A percentile compares a stretch with the other conserved stretches of the same genome.
phyloP scores from a whole-genome alignment of 1,139 yeast species.

The Sugiyamaella xylanicola region DNA sequence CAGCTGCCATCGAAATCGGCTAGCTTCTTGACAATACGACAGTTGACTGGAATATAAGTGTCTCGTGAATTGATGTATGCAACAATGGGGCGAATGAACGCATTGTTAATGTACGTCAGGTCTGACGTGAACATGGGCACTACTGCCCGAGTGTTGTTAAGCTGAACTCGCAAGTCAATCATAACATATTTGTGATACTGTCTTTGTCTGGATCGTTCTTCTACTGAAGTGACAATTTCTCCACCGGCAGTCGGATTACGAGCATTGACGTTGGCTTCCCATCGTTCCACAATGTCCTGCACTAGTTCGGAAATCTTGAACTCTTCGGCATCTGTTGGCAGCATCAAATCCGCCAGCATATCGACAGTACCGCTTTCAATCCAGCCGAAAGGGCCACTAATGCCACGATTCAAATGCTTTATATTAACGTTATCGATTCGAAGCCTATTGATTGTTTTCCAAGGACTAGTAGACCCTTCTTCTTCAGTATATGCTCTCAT shows the following conservation, averaged over 20 bases:
- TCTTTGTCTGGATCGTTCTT: slow-evolving; percentile 36
- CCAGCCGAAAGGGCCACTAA: slow-evolving; percentile 97
- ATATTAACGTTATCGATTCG: slow-evolving; percentile 82
- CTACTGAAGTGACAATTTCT: slow-evolving; percentile 37
- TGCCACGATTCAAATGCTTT: slow-evolving; percentile 86
- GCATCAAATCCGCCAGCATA: slow-evolving; percentile 85
- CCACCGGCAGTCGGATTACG: slow-evolving; percentile 20
- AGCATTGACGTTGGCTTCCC: slow-evolving; percentile 40
- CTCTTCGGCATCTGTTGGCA: slow-evolving; percentile 62
- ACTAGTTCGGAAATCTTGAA: slow-evolving; percentile 44
- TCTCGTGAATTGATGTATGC: slow-evolving; percentile 90
- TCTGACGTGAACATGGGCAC: slow-evolving; percentile 87
- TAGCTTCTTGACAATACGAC: slow-evolving; percentile 77
- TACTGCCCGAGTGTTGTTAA: slow-evolving; percentile 83
- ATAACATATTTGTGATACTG: slow-evolving; percentile 59
- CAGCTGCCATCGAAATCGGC: slow-evolving; percentile 92
- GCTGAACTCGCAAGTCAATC: slow-evolving; percentile 72
- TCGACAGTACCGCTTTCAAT: slow-evolving; percentile 88
- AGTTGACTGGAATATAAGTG: slow-evolving; percentile 84
- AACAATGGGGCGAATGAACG: slow-evolving; percentile 89
- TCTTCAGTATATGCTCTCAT: slow-evolving; percentile 37
- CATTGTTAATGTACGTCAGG: slow-evolving; percentile 84
- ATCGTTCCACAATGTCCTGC: slow-evolving; percentile 46
- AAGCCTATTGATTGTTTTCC: slow-evolving; percentile 73
- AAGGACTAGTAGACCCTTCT: slow-evolving; percentile 37